Evolutionary conservation across 495 filamentous ascomycete species (phyloP).

Genomic region (Extremus antarcticus): DNA sequence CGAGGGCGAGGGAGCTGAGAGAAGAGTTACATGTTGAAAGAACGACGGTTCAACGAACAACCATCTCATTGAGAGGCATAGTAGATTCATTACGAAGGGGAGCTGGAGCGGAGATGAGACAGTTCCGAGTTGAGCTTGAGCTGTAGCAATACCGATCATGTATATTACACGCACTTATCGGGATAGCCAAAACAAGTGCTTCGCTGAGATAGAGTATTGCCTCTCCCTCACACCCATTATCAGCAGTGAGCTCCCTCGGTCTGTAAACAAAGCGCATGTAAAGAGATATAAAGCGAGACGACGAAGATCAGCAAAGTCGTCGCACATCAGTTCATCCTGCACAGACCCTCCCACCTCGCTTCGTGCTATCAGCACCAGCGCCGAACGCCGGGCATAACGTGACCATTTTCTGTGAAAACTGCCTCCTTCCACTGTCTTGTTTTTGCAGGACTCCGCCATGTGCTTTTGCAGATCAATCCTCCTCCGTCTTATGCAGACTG

Average conservation of each 20-base stretch:
- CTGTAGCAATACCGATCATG: neutral
- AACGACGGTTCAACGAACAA: too few relatives aligned
- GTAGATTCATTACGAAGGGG: too few relatives aligned
- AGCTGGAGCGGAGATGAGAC: too few relatives aligned
- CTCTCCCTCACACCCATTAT: neutral
- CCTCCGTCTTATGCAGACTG: conserved; percentile 5
- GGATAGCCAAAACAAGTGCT: neutral
- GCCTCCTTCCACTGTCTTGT: neutral
- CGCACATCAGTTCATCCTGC: neutral
- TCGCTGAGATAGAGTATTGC: neutral
- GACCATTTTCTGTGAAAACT: neutral
- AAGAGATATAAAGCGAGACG: neutral
- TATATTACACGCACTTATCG: neutral
- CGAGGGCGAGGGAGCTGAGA: too few relatives aligned
- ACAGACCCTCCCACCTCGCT: neutral
- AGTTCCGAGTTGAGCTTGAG: neutral
- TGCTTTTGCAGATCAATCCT: neutral
- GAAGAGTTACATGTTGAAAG: too few relatives aligned
- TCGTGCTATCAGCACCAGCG: neutral
- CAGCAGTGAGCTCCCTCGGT: neutral
- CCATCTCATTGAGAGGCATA: too few relatives aligned
- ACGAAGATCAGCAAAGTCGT: neutral
- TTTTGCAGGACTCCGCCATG: neutral
- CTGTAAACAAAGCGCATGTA: neutral
- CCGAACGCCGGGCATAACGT: neutral